These are phyloP conservation scores for Amanita rimosa DNA, from an alignment of 768 basidiomycete species.

Conservation along the genomic window DNA sequence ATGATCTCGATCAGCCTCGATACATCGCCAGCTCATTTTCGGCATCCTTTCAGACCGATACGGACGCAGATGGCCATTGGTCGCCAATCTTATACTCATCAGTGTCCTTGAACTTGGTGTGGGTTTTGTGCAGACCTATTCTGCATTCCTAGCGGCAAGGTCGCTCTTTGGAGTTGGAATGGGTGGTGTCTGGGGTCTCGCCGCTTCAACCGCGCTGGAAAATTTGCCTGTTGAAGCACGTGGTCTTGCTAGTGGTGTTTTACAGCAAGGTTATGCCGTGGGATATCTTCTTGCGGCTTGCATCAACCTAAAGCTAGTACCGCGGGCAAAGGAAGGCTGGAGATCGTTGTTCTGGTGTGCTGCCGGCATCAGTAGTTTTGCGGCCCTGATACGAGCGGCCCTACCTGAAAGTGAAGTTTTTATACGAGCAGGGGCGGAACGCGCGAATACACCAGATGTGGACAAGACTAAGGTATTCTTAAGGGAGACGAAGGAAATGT, in stretches of 20 bases:
- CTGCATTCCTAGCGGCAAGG: constrained; percentile 71
- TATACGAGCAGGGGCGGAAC: constrained; percentile 52
- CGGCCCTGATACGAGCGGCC: constrained; percentile 50
- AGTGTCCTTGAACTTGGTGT: constrained; percentile 65
- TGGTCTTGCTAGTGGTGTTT: constrained; percentile 72
- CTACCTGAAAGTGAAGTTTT: constrained; percentile 77
- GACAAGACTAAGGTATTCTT: constrained; percentile 62
- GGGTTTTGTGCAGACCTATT: constrained; percentile 70
- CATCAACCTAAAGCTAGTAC: constrained; percentile 62
- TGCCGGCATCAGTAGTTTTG: constrained; percentile 55
- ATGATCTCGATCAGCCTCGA: not conserved
- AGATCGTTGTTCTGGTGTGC: constrained; percentile 76
- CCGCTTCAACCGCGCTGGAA: constrained; percentile 76
- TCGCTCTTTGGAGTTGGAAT: constrained; percentile 80
- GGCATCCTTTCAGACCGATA: constrained; percentile 81
- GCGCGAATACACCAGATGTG: constrained; percentile 41
- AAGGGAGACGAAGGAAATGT: constrained; percentile 61
- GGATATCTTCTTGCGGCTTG: constrained; percentile 79
- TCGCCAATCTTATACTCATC: constrained; percentile 63
- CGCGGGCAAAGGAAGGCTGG: constrained; percentile 42
- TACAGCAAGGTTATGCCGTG: constrained; percentile 85
- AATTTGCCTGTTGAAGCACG: constrained; percentile 81
- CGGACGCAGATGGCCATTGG: constrained; percentile 90
- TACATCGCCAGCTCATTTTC: constrained; percentile 43
- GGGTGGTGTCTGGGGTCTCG: constrained; percentile 86